Evolutionary conservation across 345 rosid genomes (phyloP), one percentile per base, ranked within the genome.

Genomic region (Euphorbia pulcherrima): DNA sequence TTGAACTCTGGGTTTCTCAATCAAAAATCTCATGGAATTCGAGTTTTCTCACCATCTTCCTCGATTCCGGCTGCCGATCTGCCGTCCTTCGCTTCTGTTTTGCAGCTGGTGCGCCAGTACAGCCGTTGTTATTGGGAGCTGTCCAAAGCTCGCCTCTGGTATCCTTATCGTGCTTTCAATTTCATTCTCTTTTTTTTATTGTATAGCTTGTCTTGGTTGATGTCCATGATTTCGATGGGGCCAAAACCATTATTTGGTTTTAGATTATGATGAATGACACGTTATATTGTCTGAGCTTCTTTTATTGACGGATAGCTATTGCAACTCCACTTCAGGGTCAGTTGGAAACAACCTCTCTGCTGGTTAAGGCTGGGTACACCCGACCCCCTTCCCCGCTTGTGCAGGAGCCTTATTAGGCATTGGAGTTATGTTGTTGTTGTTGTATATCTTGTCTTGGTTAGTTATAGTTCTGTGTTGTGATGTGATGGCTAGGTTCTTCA

Each of bases 141-240:
- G 68, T 91, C 99, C 40, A 94, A 94, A 84, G 99, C 97, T 78
- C 87, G 90, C 68, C 97, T 91, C 77, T 91, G 96, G 99, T 94
- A 21, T 16, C 21, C 65, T 27, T 47, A 47, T 55, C 5, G 9
- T 12, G 14, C 50, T 27, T 52, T 24, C 68, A 18, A 1, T 56
- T 28, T 0, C 26, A 18, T 39, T 2, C n/a, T 65, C 40, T 21
- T 27, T 44, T 65, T 39, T 21, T 27, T 44, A 41, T 56, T 60
- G 1, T 8, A 50, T 21, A 24, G 59, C 11, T 4, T 39, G 0
- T 52, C 4, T 63, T n/a, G 50, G 68, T 6, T 40, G 35, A n/a
- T n/a, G n/a, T n/a, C n/a, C n/a, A n/a, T n/a, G n/a, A n/a, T n/a
- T n/a, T n/a, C n/a, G n/a, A n/a, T n/a, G n/a, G n/a, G n/a, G n/a